Conservation (phyloP, 768 basidiomycete genomes). For the Pulveroboletus sp. region DNA sequence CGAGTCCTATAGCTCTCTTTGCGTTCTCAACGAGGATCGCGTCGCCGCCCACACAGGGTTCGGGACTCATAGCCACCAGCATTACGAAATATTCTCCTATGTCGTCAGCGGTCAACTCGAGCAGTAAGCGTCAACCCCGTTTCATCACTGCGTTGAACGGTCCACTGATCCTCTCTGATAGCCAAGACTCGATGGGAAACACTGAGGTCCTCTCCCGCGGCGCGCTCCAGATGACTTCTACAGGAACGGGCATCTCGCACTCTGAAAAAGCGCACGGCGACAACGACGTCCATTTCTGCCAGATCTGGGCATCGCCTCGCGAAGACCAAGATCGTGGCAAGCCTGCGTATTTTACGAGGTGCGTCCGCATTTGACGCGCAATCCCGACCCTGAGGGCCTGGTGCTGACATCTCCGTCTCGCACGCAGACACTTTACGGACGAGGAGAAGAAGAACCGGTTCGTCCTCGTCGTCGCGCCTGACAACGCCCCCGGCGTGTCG, state of each 20-base stretch:
- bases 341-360: constrained; percentile 85
- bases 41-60: constrained; percentile 75
- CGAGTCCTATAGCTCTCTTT: constrained; percentile 64
- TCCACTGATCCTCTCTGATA: constrained; percentile 23
- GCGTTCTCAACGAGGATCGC: constrained; percentile 94
- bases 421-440: constrained; percentile 65
- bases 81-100: constrained; percentile 92
- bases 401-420: not conserved
- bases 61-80: constrained; percentile 76
- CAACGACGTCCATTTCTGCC: constrained; percentile 54
- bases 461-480: constrained; percentile 73
- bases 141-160: not conserved
- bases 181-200: constrained; percentile 91
- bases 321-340: constrained; percentile 20
- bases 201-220: constrained; percentile 85
- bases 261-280: constrained; percentile 58
- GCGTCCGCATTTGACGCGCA: not conserved
- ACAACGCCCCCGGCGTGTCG: constrained; percentile 52
- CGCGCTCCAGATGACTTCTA: constrained; percentile 85
- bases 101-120: constrained; percentile 74
- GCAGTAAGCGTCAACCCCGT: constrained; percentile 50
- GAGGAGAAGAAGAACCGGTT: constrained; percentile 74
- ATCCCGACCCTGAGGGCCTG: not conserved
- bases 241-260: constrained; percentile 90
- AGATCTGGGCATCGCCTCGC: constrained; percentile 64